These are phyloP conservation scores for Pestalotiopsis sp. DNA, from an alignment of 2,329 filamentous ascomycete species.

Conservation along the genomic window DNA sequence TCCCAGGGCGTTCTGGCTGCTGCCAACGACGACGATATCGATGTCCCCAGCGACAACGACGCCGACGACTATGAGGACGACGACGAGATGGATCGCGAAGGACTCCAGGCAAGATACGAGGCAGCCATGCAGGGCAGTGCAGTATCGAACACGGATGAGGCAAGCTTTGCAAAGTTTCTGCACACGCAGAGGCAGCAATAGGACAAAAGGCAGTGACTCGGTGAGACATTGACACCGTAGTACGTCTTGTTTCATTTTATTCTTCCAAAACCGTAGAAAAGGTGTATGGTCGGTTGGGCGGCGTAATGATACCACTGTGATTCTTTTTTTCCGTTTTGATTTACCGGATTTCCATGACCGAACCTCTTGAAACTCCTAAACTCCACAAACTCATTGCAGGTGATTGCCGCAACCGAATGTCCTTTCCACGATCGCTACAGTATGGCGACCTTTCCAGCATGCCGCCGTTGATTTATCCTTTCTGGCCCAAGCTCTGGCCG, in stretches of 20 bases:
- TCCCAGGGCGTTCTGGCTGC: slow-evolving; percentile 35
- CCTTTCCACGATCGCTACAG: not conserved
- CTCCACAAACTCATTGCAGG: not conserved
- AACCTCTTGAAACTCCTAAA: slow-evolving; percentile 7
- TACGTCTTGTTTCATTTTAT: not conserved
- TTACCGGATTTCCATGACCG: slow-evolving; percentile 14
- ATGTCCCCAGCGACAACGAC: slow-evolving; percentile 46
- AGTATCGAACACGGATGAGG: slow-evolving; percentile 52
- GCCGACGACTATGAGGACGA: slow-evolving; percentile 62
- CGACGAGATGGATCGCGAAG: slow-evolving; percentile 62
- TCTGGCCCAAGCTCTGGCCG: not conserved
- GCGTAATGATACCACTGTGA: slow-evolving; percentile 26
- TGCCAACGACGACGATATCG: slow-evolving; percentile 52
- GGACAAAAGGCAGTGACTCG: not conserved
- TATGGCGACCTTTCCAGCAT: not conserved
- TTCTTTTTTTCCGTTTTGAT: slow-evolving; percentile 16
- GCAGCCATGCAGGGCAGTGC: slow-evolving; percentile 67
- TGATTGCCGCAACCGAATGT: not conserved
- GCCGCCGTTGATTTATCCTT: not conserved
- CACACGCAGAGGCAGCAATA: slow-evolving; percentile 42
- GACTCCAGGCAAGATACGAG: slow-evolving; percentile 75
- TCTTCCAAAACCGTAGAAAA: not conserved
- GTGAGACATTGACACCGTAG: slow-evolving; percentile 23
- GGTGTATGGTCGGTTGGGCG: slow-evolving; percentile 9
- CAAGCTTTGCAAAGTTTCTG: slow-evolving; percentile 65